Percentiles rank a stretch among this genome's conserved stretches.
Conservation (phyloP, 2,329 filamentous ascomycete species). For the Arthrobotrys entomopaga region DNA sequence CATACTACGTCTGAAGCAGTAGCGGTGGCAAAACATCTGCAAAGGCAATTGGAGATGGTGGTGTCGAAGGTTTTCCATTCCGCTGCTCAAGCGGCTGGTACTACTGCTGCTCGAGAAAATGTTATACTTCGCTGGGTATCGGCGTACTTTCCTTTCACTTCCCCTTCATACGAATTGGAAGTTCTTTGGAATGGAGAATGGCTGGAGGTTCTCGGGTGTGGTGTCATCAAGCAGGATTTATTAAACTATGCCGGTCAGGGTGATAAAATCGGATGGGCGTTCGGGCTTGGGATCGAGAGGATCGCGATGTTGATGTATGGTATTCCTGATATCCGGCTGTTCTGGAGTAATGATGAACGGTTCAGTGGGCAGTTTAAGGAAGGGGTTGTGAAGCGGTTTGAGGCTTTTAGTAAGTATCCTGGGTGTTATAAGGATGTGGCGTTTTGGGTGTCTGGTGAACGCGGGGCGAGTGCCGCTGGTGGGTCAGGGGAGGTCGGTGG, state of each 20-base stretch:
- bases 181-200: conserved; percentile 94
- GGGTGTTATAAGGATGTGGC: conserved; percentile 90
- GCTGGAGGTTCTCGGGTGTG: conserved; percentile 95
- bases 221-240: conserved; percentile 84
- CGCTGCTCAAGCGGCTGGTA: conserved; percentile 73
- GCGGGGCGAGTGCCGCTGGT: conserved; percentile 48
- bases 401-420: conserved; percentile 90
- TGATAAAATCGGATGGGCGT: conserved; percentile 85
- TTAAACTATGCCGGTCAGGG: conserved; percentile 75
- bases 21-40: conserved; percentile 84
- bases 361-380: conserved; percentile 84
- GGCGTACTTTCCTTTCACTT: conserved; percentile 97
- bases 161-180: conserved; percentile 93
- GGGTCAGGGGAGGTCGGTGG: conserved; percentile 60
- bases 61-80: conserved; percentile 81
- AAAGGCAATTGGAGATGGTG: conserved; percentile 86
- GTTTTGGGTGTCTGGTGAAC: conserved; percentile 77
- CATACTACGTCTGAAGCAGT: conserved; percentile 81
- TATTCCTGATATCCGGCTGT: conserved; percentile 94
- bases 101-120: conserved; percentile 70
- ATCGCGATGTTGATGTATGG: conserved; percentile 98
- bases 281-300: conserved; percentile 90
- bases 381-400: conserved; percentile 72
- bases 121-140: conserved; percentile 92
- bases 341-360: conserved; percentile 87